These are phyloP conservation scores for Fraxinus anomala DNA, from an alignment of 257 asterid genomes.

Conservation along the genomic window DNA sequence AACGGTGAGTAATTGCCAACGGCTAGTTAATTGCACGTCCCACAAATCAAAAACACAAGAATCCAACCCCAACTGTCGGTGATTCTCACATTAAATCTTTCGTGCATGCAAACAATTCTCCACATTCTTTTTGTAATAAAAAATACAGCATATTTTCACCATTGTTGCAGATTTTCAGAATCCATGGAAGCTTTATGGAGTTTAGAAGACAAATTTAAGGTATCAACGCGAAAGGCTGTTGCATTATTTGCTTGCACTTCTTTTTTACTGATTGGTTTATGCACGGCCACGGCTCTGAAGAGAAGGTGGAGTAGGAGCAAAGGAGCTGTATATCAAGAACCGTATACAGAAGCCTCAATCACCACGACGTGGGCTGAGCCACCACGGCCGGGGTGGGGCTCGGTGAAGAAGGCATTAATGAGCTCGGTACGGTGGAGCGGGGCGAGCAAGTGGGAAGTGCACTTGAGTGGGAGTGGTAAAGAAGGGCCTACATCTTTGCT, in stretches of 20 bases:
- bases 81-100: conserved; percentile 31
- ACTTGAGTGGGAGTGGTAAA: conserved; percentile 14
- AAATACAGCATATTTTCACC: not conserved
- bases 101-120: conserved; percentile 1
- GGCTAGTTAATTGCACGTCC: conserved; percentile 38
- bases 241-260: conserved; percentile 55
- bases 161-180: not conserved
- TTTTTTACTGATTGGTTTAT: conserved; percentile 36
- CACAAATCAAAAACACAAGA: conserved; percentile 12
- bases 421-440: conserved; percentile 66
- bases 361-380: conserved; percentile 6
- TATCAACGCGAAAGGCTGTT: conserved; percentile 52
- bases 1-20: conserved; percentile 42
- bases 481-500: conserved; percentile 40
- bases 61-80: conserved; percentile 29
- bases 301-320: conserved; percentile 29
- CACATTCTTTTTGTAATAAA: not conserved
- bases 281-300: conserved; percentile 25
- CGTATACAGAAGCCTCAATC: not conserved
- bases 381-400: conserved; percentile 18
- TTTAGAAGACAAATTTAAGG: conserved; percentile 61
- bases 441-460: conserved; percentile 44
- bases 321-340: conserved; percentile 42
- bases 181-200: conserved; percentile 66
- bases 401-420: conserved; percentile 33